These are phyloP conservation scores for Tricholoma matsutake DNA, from an alignment of 768 basidiomycete species.

Conservation along the genomic window DNA sequence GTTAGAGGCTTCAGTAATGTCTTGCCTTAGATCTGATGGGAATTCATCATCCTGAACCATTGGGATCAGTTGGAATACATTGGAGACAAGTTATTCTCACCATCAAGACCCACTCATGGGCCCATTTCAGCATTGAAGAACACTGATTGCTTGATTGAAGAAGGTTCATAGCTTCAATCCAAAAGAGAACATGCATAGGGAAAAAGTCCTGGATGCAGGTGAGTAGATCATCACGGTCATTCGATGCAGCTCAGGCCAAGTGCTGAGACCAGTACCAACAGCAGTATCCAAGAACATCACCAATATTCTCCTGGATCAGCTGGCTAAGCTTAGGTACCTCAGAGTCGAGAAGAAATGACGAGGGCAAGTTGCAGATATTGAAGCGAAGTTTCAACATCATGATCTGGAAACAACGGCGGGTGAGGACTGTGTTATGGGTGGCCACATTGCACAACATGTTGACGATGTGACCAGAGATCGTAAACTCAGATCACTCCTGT, in stretches of 20 bases:
- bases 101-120: slow-evolving; percentile 4
- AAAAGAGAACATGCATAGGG: slow-evolving; percentile 19
- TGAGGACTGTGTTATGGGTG: slow-evolving; percentile 10
- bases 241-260: background rate
- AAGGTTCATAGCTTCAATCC: slow-evolving; percentile 28
- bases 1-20: slow-evolving; percentile 14
- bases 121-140: slow-evolving; percentile 14
- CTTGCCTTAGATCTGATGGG: background rate
- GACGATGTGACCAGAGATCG: slow-evolving; percentile 10
- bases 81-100: background rate
- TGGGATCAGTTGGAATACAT: background rate
- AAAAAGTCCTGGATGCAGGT: slow-evolving; percentile 11
- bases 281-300: background rate
- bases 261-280: slow-evolving; percentile 5
- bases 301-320: slow-evolving; percentile 10
- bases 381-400: slow-evolving; percentile 17
- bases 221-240: background rate
- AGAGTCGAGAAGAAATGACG: slow-evolving; percentile 13
- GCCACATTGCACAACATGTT: slow-evolving; percentile 11
- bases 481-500: too few species aligned
- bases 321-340: slow-evolving; percentile 2
- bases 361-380: slow-evolving; percentile 20
- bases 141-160: slow-evolving; percentile 13
- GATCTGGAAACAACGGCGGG: slow-evolving; percentile 14
- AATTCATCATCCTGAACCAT: background rate